Base-by-base conservation (phyloP, 169 alveolate genomes). In the Plasmodium cynomolgi region DNA sequence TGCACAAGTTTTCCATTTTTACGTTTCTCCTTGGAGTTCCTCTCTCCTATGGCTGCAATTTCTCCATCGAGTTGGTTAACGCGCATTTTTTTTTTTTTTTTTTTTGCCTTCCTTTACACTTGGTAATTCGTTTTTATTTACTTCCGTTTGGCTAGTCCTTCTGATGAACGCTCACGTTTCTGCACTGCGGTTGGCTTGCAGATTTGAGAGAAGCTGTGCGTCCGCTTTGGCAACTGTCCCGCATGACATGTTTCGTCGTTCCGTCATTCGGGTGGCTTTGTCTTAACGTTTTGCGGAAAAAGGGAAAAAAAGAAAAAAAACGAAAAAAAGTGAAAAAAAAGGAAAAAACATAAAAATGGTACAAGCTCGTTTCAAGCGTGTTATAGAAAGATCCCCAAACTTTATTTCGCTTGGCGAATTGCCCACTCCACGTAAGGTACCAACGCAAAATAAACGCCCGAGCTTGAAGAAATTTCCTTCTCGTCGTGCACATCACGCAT, bases 1-100 rank as follows among this genome's bases (percentile, higher is more conserved):
- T 84, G 73, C 81, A 84, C 81, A 50, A 84, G 77, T 74, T 58
- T 37, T 26, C 39, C 39, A 39, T 58, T 23, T 88, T 31, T 44
- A 13, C n/a, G 29, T 50, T 91, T 73, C 8, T 7, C 8, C 29
- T 26, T 54, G 54, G 11, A 29, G 11, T 29, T 11, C 56, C 8
- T 54, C 37, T 26, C 71, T 71, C 1, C 72, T 37, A 8, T 47
- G 33, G 23, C 41, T 71, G 3, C 15, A 88, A 37, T 81, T 88
- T 9, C 75, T 33, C 23, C 73, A 74, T n/a, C 29, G 31, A 58
- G 7, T 20, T 34, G 20, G 62, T 68, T 47, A 23, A 33, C 79
- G 44, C 75, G 79, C 47, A 20, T 54, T 56, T 86, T 81, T 50
- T 54, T 58, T 58, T 58, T n/a, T n/a, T n/a, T n/a, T n/a, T 1